Evolutionary conservation across 2,329 filamentous ascomycete genomes (phyloP).

Genomic region (Hypocreales sp.): DNA sequence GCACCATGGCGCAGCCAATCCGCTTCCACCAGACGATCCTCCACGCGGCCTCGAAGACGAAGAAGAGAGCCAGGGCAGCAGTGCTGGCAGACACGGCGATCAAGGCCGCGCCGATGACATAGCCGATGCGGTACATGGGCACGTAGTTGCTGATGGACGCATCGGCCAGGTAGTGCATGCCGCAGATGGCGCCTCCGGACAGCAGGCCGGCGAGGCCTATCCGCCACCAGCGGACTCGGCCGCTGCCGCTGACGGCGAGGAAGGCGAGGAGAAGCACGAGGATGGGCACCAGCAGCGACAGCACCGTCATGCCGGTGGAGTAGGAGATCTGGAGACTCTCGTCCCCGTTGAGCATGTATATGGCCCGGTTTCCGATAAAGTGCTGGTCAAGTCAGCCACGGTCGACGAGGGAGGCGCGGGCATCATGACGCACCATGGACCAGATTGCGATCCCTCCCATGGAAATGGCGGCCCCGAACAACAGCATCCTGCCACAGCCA

Average conservation of each 20-base stretch:
- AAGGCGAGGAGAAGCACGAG: slow-evolving; percentile 61
- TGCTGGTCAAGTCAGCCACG: background rate
- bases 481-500: slow-evolving; percentile 32
- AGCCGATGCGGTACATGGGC: slow-evolving; percentile 40
- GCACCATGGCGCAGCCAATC: slow-evolving; percentile 44
- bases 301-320: slow-evolving; percentile 50
- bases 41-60: slow-evolving; percentile 60
- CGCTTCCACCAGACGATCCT: slow-evolving; percentile 65
- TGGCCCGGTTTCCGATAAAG: slow-evolving; percentile 62
- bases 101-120: slow-evolving; percentile 50
- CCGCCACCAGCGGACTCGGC: slow-evolving; percentile 38
- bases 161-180: slow-evolving; percentile 77
- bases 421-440: slow-evolving; percentile 41
- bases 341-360: slow-evolving; percentile 49
- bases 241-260: slow-evolving; percentile 45
- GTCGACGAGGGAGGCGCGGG: too few species aligned
- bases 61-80: slow-evolving; percentile 57
- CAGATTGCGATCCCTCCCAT: slow-evolving; percentile 65
- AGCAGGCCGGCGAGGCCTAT: slow-evolving; percentile 48
- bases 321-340: slow-evolving; percentile 55
- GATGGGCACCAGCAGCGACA: slow-evolving; percentile 68
- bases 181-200: slow-evolving; percentile 61
- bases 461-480: slow-evolving; percentile 47
- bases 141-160: slow-evolving; percentile 63
- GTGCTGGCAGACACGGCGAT: slow-evolving; percentile 60